Base-by-base conservation (phyloP, 2,329 filamentous ascomycete genomes). In the Emergomyces pasteurianus region DNA sequence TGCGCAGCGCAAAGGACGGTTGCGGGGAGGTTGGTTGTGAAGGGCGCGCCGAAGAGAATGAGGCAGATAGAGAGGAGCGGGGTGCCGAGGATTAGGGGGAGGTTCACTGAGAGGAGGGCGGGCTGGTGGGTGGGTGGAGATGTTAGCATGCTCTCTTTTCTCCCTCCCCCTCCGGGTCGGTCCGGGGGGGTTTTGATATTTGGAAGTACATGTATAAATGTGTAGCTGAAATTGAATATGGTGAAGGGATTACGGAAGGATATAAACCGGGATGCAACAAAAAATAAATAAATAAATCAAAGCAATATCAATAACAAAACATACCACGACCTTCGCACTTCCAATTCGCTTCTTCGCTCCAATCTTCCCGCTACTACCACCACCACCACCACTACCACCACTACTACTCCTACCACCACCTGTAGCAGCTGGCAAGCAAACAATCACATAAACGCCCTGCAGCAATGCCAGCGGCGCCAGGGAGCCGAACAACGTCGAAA, bases 21-120 rank as follows among this genome's bases (percentile, higher is more conserved):
- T 66, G 95, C 87, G 3, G 80, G 71, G 58, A 87, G 77, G 72
- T 96, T 89, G 0, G 89, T 90, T 38, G 92, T 89, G 59, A 95
- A 79, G 0, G 94, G 94, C 8, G 92, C 94, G 70, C 94, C 94
- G 74, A 96, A 95, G 66, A 97, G 87, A 69, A 97, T 80, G 68
- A 95, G 82, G 43, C 86, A 75, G 50, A 84, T 71, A 71, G 80
- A 75, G 52, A 87, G 77, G 42, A 84, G 69, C 1, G 85, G 84
- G 0, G 83, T 79, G 5, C 80, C 79, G 58, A 84, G 77, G 62
- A 82, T 72, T 57, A 73, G 65, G 5, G 75, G 74, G 21, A 82
- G 69, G 16, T 81, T 76, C 38, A 92, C 81, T 8, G 88, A 86
- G 61, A 92, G 79, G 65, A 94, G 80, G 1, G 84, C 81, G 1